phyloP scores from a whole-genome alignment of 1,139 yeast species.

The Nematodospora anomalae region DNA sequence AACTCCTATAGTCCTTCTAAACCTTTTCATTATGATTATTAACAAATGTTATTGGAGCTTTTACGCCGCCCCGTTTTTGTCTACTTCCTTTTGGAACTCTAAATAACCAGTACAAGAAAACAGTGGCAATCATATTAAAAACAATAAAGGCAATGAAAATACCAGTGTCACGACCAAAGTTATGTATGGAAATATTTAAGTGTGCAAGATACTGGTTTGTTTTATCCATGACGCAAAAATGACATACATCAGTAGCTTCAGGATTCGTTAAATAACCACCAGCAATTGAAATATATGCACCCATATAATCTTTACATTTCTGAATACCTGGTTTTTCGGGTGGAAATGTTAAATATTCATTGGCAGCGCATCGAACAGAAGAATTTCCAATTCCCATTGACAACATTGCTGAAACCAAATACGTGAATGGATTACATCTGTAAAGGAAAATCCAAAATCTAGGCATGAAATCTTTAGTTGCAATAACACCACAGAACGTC shows the following conservation, averaged over 20 bases:
- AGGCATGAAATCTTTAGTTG: conserved; percentile 26
- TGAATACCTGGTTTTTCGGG: conserved; percentile 46
- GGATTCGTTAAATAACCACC: conserved; percentile 56
- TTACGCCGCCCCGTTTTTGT: conserved; percentile 15
- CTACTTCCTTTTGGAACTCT: conserved; percentile 63
- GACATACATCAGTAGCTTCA: conserved; percentile 42
- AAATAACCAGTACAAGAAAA: conserved; percentile 68
- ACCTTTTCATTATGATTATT: neutral
- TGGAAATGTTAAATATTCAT: conserved; percentile 25
- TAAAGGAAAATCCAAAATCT: conserved; percentile 41
- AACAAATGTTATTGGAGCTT: neutral
- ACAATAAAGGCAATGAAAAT: conserved; percentile 47
- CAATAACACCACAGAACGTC: conserved; percentile 38
- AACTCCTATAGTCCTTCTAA: neutral
- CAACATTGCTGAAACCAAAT: conserved; percentile 40
- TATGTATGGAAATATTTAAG: conserved; percentile 42
- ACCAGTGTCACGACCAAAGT: conserved; percentile 72
- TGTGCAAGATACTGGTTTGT: conserved; percentile 52
- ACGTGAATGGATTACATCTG: conserved; percentile 58
- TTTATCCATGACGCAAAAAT: conserved; percentile 47
- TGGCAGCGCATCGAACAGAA: conserved; percentile 23
- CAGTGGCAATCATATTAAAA: conserved; percentile 52
- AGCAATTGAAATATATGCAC: conserved; percentile 38
- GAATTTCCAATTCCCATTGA: conserved; percentile 39
- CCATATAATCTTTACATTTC: conserved; percentile 57